Evolutionary conservation across 345 rosid species (phyloP), one percentile per base, ranked within the genome.

Genomic region (Ceriops decandra): DNA sequence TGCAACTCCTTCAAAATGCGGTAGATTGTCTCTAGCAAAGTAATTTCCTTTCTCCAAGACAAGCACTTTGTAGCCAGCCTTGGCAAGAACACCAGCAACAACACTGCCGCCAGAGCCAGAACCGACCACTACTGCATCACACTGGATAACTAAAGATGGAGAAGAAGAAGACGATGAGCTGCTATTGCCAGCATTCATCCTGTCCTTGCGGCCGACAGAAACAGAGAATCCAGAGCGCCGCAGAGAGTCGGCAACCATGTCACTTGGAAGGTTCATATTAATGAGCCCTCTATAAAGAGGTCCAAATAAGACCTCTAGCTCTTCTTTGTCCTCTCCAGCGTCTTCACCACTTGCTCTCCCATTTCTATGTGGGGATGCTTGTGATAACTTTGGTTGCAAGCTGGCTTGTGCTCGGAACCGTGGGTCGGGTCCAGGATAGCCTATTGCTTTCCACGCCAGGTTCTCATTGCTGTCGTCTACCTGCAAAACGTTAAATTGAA

Each of bases 81-180:
- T 88, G 15, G 96, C 90, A 32, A 92, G 79, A 24, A 88, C 79
- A 9, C 96, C 98, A 0, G 96, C 95, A 1, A 85, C 83, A 1
- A 92, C 88, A 21, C 98, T 85, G 2, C 96, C 96, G 0, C 98
- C 96, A 0, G 91, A 85, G 2, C 96, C 98, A 0, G 95, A 90
- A 6, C 96, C 98, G 6, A 90, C 84, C 3, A 92, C 92, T 21
- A 92, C 96, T 0, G 87, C 95, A 67, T 92, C 98, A 54, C 95
- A 90, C 66, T 59, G 68, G 76, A 92, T 82, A 56, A 72, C 80
- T 57, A 89, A 52, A 10, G 77, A 76, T 31, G 88, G 90, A 26
- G 62, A 21, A 15, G 79, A 67, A 28, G 54, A 11, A 19, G 21
- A 30, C 16, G 56, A 59, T 59, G 21, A 35, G 20, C 35, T 60